These are phyloP conservation scores for Fonsecaea multimorphosa DNA, from an alignment of 2,329 filamentous ascomycete species.

Conservation along the genomic window DNA sequence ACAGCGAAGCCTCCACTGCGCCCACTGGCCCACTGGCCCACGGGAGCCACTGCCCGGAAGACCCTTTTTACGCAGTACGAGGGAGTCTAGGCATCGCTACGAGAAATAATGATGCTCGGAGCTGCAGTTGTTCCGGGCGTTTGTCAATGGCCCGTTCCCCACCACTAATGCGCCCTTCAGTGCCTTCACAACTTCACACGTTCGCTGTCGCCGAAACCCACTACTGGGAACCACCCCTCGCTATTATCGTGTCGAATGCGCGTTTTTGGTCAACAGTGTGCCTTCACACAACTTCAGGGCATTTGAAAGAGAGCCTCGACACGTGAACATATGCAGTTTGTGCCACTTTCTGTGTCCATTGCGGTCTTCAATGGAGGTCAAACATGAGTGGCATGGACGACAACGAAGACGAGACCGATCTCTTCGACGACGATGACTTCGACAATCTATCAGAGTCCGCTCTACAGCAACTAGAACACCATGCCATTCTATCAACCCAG, in stretches of 20 bases:
- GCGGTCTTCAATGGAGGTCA: slow-evolving; percentile 34
- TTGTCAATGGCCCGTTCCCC: slow-evolving; percentile 1
- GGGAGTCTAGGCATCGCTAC: neutral
- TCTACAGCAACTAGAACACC: slow-evolving; percentile 53
- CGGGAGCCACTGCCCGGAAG: neutral
- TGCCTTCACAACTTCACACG: slow-evolving; percentile 12
- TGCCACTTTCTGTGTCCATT: neutral
- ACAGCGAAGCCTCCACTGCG: neutral
- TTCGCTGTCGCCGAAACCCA: neutral
- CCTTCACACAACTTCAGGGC: neutral
- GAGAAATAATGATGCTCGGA: slow-evolving; percentile 3
- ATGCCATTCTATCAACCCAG: slow-evolving; percentile 53
- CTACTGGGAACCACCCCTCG: neutral
- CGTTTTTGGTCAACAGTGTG: neutral
- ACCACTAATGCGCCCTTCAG: slow-evolving; percentile 19
- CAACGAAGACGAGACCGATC: slow-evolving; percentile 55
- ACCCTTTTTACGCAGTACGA: too few relatives aligned
- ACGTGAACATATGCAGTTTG: slow-evolving; percentile 4
- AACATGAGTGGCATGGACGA: slow-evolving; percentile 52
- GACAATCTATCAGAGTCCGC: slow-evolving; percentile 53
- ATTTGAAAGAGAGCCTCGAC: neutral
- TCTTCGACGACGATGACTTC: slow-evolving; percentile 52
- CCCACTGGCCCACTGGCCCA: neutral
- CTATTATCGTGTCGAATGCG: neutral
- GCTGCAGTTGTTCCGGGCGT: slow-evolving; percentile 7